Percentiles rank a stretch among this genome's conserved stretches.
These are phyloP conservation scores for Triangularia verruculosa DNA, from an alignment of 2,329 filamentous ascomycete species.

Conservation along the genomic window DNA sequence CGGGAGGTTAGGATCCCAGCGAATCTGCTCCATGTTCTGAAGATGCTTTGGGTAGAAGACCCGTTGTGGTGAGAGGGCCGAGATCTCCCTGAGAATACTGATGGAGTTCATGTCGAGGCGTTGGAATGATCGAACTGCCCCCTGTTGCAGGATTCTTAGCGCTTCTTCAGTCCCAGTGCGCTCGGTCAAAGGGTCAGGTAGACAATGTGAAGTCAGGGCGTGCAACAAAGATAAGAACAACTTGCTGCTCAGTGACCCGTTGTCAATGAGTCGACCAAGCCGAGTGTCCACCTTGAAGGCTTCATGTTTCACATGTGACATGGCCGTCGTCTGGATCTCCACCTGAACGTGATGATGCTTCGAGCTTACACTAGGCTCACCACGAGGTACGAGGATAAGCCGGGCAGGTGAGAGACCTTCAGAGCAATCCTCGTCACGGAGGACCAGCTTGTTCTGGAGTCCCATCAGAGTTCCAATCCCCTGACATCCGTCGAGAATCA, in stretches of 20 bases:
- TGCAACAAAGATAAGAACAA: constrained; percentile 52
- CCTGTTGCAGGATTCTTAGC: constrained; percentile 46
- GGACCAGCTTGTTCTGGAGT: constrained; percentile 47
- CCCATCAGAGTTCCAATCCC: constrained; percentile 47
- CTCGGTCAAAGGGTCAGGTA: constrained; percentile 47
- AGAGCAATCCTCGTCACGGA: constrained; percentile 30
- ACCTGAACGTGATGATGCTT: constrained; percentile 36
- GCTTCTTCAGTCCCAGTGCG: constrained; percentile 56
- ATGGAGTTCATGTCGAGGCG: constrained; percentile 37
- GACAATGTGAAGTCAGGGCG: constrained; percentile 50
- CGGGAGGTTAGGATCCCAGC: constrained; percentile 41
- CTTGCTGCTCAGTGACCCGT: constrained; percentile 49
- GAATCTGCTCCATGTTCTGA: constrained; percentile 45
- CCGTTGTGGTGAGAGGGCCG: constrained; percentile 41
- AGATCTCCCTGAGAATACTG: constrained; percentile 37
- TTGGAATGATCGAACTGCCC: constrained; percentile 47
- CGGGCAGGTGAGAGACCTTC: background rate
- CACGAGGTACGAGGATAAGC: constrained; percentile 40
- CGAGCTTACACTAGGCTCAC: constrained; percentile 23
- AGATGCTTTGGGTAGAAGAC: constrained; percentile 43
- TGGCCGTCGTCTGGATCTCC: constrained; percentile 29
- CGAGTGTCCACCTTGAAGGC: constrained; percentile 47
- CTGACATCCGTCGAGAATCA: constrained; percentile 47
- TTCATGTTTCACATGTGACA: constrained; percentile 32
- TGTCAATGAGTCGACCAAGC: constrained; percentile 50